A percentile compares a stretch with the other conserved stretches of the same genome.
Conservation (phyloP, 805 yeast genomes). For the Naumovozyma dairenensis region DNA sequence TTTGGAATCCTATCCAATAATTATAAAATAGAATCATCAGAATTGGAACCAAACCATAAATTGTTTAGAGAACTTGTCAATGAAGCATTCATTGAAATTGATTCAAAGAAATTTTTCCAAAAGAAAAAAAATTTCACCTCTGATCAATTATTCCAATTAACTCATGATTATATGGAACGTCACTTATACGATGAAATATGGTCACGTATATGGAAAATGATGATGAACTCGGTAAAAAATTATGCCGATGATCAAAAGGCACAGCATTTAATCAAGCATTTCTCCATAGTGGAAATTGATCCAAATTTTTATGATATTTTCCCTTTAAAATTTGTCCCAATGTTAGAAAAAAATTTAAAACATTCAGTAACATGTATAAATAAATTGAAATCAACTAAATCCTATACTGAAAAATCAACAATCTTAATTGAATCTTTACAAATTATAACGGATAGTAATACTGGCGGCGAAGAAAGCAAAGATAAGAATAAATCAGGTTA, state of each 20-base stretch:
- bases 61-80: conserved; percentile 20
- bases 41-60: conserved; percentile 21
- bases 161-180: conserved; percentile 64
- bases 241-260: background rate
- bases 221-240: background rate
- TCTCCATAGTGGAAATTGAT: conserved; percentile 37
- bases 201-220: conserved; percentile 26
- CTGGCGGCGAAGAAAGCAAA: conserved; percentile 10
- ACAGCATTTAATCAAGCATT: conserved; percentile 9
- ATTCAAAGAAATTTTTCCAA: conserved; percentile 10
- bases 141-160: conserved; percentile 38
- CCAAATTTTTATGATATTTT: conserved; percentile 33
- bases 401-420: conserved; percentile 38
- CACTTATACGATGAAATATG: conserved; percentile 61
- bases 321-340: conserved; percentile 21
- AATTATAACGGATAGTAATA: conserved; percentile 32
- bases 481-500: conserved; percentile 6
- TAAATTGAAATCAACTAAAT: conserved; percentile 36
- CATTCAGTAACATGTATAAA: conserved; percentile 45
- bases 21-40: conserved; percentile 28
- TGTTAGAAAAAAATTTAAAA: conserved; percentile 36
- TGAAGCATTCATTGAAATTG: conserved; percentile 12
- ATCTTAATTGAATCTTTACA: conserved; percentile 44
- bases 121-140: too few species aligned
- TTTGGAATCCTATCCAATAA: conserved; percentile 30